These are phyloP conservation scores for Amylocarpus encephaloides DNA, from an alignment of 2,329 filamentous ascomycete species.

Conservation along the genomic window DNA sequence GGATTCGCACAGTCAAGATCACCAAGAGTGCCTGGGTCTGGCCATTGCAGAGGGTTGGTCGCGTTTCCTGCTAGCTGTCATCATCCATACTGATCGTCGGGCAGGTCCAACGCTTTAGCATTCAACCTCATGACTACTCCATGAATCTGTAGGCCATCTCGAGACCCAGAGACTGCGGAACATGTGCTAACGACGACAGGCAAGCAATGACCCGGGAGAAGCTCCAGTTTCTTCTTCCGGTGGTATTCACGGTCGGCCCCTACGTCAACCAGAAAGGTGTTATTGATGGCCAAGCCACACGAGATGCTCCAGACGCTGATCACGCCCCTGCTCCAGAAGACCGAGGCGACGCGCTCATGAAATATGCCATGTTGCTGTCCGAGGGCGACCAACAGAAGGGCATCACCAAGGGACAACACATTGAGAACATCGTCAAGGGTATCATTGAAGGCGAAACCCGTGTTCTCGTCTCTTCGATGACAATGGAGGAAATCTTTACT, in stretches of 20 bases:
- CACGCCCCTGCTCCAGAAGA: constrained; percentile 37
- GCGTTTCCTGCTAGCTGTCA: not conserved
- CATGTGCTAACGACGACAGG: constrained; percentile 31
- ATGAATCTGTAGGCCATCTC: too few relatives aligned
- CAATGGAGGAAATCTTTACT: constrained; percentile 49
- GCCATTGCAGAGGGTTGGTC: constrained; percentile 58
- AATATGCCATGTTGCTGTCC: constrained; percentile 76
- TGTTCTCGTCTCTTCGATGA: constrained; percentile 78
- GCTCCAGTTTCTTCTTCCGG: constrained; percentile 72
- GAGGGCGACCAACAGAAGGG: constrained; percentile 46
- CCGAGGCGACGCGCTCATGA: constrained; percentile 60
- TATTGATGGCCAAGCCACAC: constrained; percentile 23
- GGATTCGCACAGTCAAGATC: constrained; percentile 67
- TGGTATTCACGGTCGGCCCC: constrained; percentile 81
- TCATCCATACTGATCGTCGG: constrained; percentile 9
- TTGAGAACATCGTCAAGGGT: constrained; percentile 80
- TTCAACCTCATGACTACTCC: constrained; percentile 56
- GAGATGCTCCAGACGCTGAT: constrained; percentile 15
- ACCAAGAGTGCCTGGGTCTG: constrained; percentile 69
- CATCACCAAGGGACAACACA: constrained; percentile 44
- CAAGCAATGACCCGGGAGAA: constrained; percentile 90
- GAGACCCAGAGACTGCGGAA: not conserved
- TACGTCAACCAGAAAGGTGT: constrained; percentile 56
- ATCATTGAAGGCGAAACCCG: constrained; percentile 87
- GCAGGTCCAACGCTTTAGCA: constrained; percentile 36